Conservation (phyloP, 306 rosid species). For the Dalbergia cochinchinensis region DNA sequence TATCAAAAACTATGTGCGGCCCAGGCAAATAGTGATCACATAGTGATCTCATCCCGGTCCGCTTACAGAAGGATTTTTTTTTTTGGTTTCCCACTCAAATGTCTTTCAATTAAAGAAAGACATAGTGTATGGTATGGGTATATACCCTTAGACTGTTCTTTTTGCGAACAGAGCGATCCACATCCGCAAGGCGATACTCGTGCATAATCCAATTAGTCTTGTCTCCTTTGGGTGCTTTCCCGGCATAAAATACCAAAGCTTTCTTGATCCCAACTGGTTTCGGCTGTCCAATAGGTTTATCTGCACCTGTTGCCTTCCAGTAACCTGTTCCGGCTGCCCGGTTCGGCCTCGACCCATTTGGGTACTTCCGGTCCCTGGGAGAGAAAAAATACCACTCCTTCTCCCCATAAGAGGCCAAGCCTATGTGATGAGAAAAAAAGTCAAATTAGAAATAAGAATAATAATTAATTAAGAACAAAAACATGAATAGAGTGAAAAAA, state of each 20-base stretch:
- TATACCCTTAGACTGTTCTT: conserved; percentile 90
- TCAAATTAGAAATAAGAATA: neutral
- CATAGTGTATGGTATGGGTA: neutral
- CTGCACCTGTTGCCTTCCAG: conserved; percentile 99
- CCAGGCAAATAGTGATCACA: no score
- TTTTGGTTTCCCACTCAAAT: no score
- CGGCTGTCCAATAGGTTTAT: conserved; percentile 88
- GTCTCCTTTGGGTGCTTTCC: conserved; percentile 93
- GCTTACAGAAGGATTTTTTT: no score
- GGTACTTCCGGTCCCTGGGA: conserved; percentile 88
- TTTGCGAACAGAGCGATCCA: conserved; percentile 86
- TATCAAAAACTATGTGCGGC: no score
- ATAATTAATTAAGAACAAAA: neutral
- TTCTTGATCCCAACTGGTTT: conserved; percentile 93
- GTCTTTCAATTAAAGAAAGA: no score
- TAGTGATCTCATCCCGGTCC: no score
- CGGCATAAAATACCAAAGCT: conserved; percentile 91
- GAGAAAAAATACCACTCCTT: conserved; percentile 98
- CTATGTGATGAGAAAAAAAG: conserved; percentile 25
- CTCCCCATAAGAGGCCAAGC: conserved; percentile 78
- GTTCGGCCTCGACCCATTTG: conserved; percentile 96
- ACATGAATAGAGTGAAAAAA: no score
- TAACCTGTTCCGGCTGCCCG: conserved; percentile 96
- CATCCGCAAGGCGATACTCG: conserved; percentile 94
- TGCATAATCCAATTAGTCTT: conserved; percentile 99